Evolutionary conservation across 2,329 filamentous ascomycete species (phyloP), one percentile per base, ranked within the genome.

Genomic region (Cytospora mali): DNA sequence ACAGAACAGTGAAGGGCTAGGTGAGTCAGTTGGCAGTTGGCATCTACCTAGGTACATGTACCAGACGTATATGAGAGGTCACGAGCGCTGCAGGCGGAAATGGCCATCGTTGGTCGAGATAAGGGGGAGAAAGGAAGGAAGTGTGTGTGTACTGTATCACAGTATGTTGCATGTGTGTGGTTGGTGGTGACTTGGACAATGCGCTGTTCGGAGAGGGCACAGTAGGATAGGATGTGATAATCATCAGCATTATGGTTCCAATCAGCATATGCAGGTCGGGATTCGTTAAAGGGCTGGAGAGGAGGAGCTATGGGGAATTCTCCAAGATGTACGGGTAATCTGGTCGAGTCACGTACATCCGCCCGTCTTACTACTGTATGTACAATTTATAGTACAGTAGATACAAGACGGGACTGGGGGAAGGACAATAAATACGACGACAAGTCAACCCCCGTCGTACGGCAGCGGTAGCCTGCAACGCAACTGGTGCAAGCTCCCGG

Each of bases 211-310:
- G 7, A 46, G 18, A 42, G 39, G 51, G 29, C 25, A n/a, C 27
- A 54, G 5, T 16, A 51, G 14, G n/a, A n/a, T n/a, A n/a, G n/a
- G n/a, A n/a, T n/a, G n/a, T n/a, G n/a, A n/a, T n/a, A n/a, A n/a
- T n/a, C n/a, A n/a, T n/a, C n/a, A n/a, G n/a, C n/a, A n/a, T n/a
- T n/a, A n/a, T n/a, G n/a, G n/a, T n/a, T n/a, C n/a, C n/a, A n/a
- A n/a, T n/a, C n/a, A 42, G 35, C 35, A 55, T 21, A 33, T 55
- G 53, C 53, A 55, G 53, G 53, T 39, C 53, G 33, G 53, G 23
- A 25, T 18, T 23, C n/a, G 35, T n/a, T n/a, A n/a, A n/a, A n/a
- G n/a, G n/a, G n/a, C n/a, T 42, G 35, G 35, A 42, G 18, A 18
- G 31, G 31, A 13, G 31, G 3, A 13, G 10, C 14, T 33, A 11